Evolutionary conservation across 148 eudicot genomes (phyloP), one percentile per base, ranked within the genome.

Genomic region (Spergularia bocconei): DNA sequence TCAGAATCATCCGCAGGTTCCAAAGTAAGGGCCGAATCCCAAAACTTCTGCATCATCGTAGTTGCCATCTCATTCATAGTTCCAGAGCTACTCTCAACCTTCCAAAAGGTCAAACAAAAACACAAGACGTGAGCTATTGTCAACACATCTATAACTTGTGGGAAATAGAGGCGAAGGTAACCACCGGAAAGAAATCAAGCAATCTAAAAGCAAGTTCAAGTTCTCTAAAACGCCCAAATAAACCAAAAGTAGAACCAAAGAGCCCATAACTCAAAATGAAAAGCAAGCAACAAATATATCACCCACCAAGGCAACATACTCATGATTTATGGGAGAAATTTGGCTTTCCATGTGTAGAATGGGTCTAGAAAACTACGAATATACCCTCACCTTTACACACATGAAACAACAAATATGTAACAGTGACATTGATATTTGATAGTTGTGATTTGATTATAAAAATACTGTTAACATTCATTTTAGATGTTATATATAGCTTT

Each of bases 21-120:
- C 66, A 90, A 78, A 75, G 90, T 85, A 70, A 94, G 88, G 65
- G 98, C 98, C 73, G 97, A 94, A 83, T 94, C 98, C 98, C 98
- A 94, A 76, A 94, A 94, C 79, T 89, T 94, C 81, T 94, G 98
- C 98, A 94, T 92, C 88, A 90, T 83, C 55, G 93, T 83, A 77
- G 83, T 92, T 78, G 98, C 88, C 81, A 88, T 86, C 73, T 89
- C 97, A 83, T 86, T 89, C 79, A 81, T 87, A 63, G 90, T 77
- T 72, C 92, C 97, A 58, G 97, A 89, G 88, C 93, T 81, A 78
- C 77, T 87, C 72, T 94, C 98, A 70, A 81, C 98, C 98, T 94
- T 64, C 52, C 73, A 70, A 78, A 75, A 63, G 39, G 21, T 44
- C 50, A 72, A 16, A 80, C 68, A 66, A 75, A 29, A 74, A 51